Base-by-base conservation (phyloP, 1,284 basidiomycete species). In the Earliella scabrosa region DNA sequence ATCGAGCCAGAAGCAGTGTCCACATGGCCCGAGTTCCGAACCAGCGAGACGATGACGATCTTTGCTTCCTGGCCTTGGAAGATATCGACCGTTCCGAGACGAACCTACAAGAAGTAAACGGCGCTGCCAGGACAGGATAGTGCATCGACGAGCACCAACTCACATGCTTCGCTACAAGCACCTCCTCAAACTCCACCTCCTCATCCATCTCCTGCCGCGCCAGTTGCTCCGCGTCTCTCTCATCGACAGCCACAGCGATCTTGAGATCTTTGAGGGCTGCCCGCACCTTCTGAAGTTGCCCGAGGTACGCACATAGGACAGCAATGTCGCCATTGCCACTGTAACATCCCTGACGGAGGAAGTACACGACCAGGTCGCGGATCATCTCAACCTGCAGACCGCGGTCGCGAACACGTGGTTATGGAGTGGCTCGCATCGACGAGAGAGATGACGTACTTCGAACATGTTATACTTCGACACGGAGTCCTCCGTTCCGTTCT, bases 51-150 rank as follows among this genome's bases (percentile, higher is more conserved):
- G 29, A 91, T 88, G 36, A 90, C 78, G 51, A 91, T 81, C 75
- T 79, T 59, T 0, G 80, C 86, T 72, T 88, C 87, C 60, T 88
- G 83, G 5, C 88, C 89, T 69, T 92, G 90, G 65, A 85, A 92
- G 54, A 87, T 90, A 59, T 92, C 89, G 1, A 92, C 81, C 0
- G 88, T 91, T n/a, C 87, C 81, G 3, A 90, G 71, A n/a, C 80
- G 80, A 31, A 90, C 81, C 86, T 90, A n/a, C n/a, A n/a, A n/a
- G n/a, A n/a, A n/a, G n/a, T n/a, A n/a, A n/a, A n/a, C n/a, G n/a
- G n/a, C n/a, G n/a, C n/a, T n/a, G n/a, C n/a, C n/a, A n/a, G n/a
- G n/a, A n/a, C n/a, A n/a, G 7, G 13, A 31, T 13, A n/a, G n/a
- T 13, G 29, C 29, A 31, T 13, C 13, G 13, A 31, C 29, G 29